Conservation (phyloP, 495 filamentous ascomycete species). For the Pyronema domesticum region DNA sequence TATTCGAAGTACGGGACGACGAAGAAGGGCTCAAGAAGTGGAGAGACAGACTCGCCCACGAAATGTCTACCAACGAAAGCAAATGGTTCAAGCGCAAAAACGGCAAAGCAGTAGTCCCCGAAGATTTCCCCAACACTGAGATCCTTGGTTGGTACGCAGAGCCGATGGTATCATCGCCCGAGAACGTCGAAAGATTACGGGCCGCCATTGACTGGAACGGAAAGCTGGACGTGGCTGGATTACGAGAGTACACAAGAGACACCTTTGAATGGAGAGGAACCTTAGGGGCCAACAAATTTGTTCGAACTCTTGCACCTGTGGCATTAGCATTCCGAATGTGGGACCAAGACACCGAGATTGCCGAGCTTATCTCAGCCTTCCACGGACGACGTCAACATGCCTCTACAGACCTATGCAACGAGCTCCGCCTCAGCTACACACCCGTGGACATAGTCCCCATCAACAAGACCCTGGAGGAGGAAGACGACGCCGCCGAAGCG, state of each 20-base stretch:
- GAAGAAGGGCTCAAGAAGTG: slow-evolving; percentile 44
- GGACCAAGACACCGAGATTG: slow-evolving; percentile 11
- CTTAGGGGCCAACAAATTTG: slow-evolving; percentile 67
- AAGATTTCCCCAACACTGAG: slow-evolving; percentile 58
- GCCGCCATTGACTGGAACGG: slow-evolving; percentile 42
- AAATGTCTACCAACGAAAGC: slow-evolving; percentile 69
- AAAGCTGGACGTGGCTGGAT: slow-evolving; percentile 44
- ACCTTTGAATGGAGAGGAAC: slow-evolving; percentile 73
- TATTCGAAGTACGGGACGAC: slow-evolving; percentile 41
- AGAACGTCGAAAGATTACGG: slow-evolving; percentile 41
- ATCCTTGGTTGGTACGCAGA: slow-evolving; percentile 74
- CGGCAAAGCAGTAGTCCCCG: slow-evolving; percentile 54
- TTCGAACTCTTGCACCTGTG: slow-evolving; percentile 61
- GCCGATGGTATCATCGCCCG: slow-evolving; percentile 52
- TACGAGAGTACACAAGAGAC: slow-evolving; percentile 56
- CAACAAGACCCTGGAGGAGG: slow-evolving; percentile 50
- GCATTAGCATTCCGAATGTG: slow-evolving; percentile 50
- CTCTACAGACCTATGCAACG: slow-evolving; percentile 54
- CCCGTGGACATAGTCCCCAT: slow-evolving; percentile 62
- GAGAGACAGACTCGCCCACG: slow-evolving; percentile 54
- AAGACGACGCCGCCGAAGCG: slow-evolving; percentile 35
- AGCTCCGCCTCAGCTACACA: slow-evolving; percentile 59
- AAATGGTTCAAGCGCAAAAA: slow-evolving; percentile 63
- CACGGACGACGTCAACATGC: slow-evolving; percentile 49
- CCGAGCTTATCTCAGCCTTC: slow-evolving; percentile 37